Conservation (phyloP, 2,329 filamentous ascomycete genomes). For the Colletotrichum gigasporum region DNA sequence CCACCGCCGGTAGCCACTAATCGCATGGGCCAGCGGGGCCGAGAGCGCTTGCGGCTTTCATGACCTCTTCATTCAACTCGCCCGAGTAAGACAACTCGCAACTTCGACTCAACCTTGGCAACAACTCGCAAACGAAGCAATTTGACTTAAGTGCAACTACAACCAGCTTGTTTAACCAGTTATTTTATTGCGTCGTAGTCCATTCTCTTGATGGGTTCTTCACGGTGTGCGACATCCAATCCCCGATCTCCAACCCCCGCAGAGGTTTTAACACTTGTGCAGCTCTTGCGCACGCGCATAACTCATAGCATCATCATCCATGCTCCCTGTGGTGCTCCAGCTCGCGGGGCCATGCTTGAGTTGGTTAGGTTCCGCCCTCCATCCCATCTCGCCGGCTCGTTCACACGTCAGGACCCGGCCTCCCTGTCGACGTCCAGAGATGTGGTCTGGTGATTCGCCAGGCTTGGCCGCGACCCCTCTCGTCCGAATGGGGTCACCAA, state of each 20-base stretch:
- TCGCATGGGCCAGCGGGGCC: too few species aligned
- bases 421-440: not conserved
- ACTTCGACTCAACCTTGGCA: too few species aligned
- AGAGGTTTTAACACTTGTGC: not conserved
- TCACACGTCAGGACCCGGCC: not conserved
- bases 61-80: too few species aligned
- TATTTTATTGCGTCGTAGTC: too few species aligned
- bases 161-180: too few species aligned
- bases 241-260: not conserved
- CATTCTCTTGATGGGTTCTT: too few species aligned
- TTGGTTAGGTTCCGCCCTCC: not conserved
- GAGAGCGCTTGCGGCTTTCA: too few species aligned
- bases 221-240: too few species aligned
- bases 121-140: too few species aligned
- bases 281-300: slow-evolving; percentile 10
- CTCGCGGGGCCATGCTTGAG: not conserved
- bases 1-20: too few species aligned
- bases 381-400: not conserved
- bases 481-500: slow-evolving; percentile 13
- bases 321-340: not conserved
- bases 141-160: too few species aligned
- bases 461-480: slow-evolving; percentile 14
- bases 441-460: slow-evolving; percentile 5
- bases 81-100: too few species aligned
- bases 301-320: slow-evolving; percentile 22